Percentiles rank a stretch among this genome's conserved stretches.
These are phyloP conservation scores for Alternaria solani DNA, from an alignment of 2,329 filamentous ascomycete species.

Conservation along the genomic window DNA sequence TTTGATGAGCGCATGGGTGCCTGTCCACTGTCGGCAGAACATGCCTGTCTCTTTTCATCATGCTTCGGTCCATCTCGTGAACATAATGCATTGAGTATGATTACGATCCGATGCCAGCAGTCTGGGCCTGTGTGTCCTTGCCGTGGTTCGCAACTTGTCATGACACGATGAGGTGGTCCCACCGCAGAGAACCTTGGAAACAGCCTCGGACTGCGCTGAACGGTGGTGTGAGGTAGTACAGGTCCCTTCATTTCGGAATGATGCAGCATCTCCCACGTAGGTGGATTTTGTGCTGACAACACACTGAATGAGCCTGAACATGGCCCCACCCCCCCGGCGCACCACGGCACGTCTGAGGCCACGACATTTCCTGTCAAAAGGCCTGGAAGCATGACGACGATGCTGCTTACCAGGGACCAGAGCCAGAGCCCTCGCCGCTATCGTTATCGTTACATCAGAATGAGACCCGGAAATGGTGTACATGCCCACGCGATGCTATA, in stretches of 20 bases:
- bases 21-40: constrained; percentile 36
- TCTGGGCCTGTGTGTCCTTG: constrained; percentile 25
- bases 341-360: constrained; percentile 32
- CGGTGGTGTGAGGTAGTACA: constrained; percentile 42
- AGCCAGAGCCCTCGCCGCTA: constrained; percentile 33
- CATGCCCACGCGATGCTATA: constrained; percentile 35
- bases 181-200: constrained; percentile 22
- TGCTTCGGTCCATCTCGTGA: constrained; percentile 15
- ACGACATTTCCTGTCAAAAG: constrained; percentile 30
- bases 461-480: constrained; percentile 29
- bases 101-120: constrained; percentile 18
- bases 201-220: constrained; percentile 21
- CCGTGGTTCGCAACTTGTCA: constrained; percentile 27
- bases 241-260: constrained; percentile 51
- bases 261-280: constrained; percentile 49
- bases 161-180: constrained; percentile 26
- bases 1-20: constrained; percentile 50
- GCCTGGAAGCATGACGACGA: constrained; percentile 32
- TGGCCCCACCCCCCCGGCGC: constrained; percentile 34
- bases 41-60: constrained; percentile 29
- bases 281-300: constrained; percentile 47
- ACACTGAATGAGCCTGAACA: constrained; percentile 50
- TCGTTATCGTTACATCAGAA: constrained; percentile 27
- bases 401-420: constrained; percentile 34
- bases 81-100: constrained; percentile 24